phyloP scores from a whole-genome alignment of 2,329 filamentous ascomycete genomes.

The Aureobasidium uvarum region DNA sequence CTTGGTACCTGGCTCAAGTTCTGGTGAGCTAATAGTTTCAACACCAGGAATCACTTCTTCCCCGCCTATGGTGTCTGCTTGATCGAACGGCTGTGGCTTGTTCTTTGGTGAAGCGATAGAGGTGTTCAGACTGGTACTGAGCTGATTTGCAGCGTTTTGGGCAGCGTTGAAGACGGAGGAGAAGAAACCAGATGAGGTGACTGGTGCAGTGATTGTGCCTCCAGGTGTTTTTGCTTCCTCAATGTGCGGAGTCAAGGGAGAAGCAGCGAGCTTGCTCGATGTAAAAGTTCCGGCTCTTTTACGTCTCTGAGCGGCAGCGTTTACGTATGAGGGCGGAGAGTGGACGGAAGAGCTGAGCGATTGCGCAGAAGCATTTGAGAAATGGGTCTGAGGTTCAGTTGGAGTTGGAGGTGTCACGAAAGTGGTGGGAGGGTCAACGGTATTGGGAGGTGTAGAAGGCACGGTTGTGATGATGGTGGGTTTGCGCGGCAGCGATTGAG shows the following conservation, averaged over 20 bases:
- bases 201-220: constrained; percentile 50
- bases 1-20: constrained; percentile 54
- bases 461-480: constrained; percentile 41
- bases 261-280: constrained; percentile 75
- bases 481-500: constrained; percentile 32
- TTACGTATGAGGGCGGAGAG: constrained; percentile 21
- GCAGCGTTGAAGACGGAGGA: constrained; percentile 89
- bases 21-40: constrained; percentile 29
- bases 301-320: constrained; percentile 22
- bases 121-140: constrained; percentile 72
- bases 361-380: constrained; percentile 22
- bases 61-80: constrained; percentile 35
- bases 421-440: constrained; percentile 52
- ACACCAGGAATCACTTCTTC: constrained; percentile 46
- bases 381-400: constrained; percentile 22
- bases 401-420: constrained; percentile 65
- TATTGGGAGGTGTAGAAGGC: constrained; percentile 46
- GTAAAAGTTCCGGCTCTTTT: constrained; percentile 25
- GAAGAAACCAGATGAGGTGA: constrained; percentile 69
- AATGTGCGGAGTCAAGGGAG: constrained; percentile 70
- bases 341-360: constrained; percentile 11
- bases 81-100: constrained; percentile 39
- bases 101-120: constrained; percentile 51
- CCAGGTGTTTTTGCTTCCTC: constrained; percentile 65
- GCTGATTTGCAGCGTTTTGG: constrained; percentile 79